phyloP scores from a whole-genome alignment of 768 basidiomycete species.

The Wakefieldia striispora region DNA sequence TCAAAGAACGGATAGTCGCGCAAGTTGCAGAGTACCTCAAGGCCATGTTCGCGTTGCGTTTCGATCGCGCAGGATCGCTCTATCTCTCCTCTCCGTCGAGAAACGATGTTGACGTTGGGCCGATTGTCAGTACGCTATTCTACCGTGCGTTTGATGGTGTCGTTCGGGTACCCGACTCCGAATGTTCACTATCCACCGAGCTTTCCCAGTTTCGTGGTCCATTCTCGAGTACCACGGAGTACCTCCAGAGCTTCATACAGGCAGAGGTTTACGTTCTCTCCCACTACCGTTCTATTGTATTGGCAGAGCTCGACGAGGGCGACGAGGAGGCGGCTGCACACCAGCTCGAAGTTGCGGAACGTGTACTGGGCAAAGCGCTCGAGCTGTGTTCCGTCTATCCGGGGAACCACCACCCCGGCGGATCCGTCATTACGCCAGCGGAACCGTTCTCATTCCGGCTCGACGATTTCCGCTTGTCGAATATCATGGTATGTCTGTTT shows the following conservation, averaged over 20 bases:
- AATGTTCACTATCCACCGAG: background rate
- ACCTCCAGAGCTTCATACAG: conserved; percentile 1
- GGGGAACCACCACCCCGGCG: background rate
- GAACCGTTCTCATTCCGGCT: background rate
- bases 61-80: background rate
- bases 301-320: background rate
- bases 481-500: background rate
- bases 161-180: background rate
- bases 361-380: background rate
- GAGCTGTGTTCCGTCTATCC: background rate
- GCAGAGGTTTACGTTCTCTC: background rate
- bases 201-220: background rate
- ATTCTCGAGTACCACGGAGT: background rate
- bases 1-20: background rate
- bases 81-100: background rate
- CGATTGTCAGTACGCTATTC: background rate
- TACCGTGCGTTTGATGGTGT: conserved; percentile 3
- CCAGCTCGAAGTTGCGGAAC: background rate
- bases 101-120: background rate
- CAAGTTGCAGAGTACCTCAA: background rate
- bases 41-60: background rate
- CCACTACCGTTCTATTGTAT: background rate
- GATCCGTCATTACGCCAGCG: background rate
- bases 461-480: conserved; percentile 3
- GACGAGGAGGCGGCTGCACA: background rate